These are phyloP conservation scores for Trypanosoma boissoni DNA, from an alignment of 208 protist species.

Conservation along the genomic window DNA sequence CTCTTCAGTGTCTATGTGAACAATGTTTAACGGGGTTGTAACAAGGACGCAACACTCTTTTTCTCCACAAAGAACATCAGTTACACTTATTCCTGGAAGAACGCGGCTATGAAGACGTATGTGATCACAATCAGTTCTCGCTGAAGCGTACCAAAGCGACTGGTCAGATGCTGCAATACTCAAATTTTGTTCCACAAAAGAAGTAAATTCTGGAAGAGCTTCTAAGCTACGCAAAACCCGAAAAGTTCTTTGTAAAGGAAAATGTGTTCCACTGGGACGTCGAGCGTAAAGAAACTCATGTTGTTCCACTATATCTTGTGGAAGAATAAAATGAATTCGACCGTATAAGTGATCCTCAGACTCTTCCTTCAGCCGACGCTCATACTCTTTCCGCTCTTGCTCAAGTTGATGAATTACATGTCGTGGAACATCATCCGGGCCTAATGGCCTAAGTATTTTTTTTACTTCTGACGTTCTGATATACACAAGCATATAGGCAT, in stretches of 20 bases:
- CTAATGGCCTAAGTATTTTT: conserved; percentile 61
- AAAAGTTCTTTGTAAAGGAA: conserved; percentile 53
- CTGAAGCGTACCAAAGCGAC: conserved; percentile 60
- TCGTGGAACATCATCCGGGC: conserved; percentile 54
- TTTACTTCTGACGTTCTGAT: conserved; percentile 69
- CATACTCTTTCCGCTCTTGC: conserved; percentile 50
- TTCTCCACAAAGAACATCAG: conserved; percentile 45
- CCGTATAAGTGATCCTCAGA: conserved; percentile 82
- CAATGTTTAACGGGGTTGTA: conserved; percentile 33
- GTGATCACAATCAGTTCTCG: conserved; percentile 19
- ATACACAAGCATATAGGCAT: conserved; percentile 92
- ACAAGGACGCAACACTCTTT: conserved; percentile 79
- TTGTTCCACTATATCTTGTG: conserved; percentile 56
- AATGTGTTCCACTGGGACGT: conserved; percentile 42
- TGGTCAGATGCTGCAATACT: conserved; percentile 34
- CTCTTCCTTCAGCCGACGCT: conserved; percentile 47
- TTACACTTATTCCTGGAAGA: conserved; percentile 48
- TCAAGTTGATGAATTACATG: conserved; percentile 73
- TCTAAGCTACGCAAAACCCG: conserved; percentile 56
- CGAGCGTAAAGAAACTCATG: conserved; percentile 53
- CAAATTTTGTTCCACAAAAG: conserved; percentile 47
- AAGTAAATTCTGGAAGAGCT: conserved; percentile 52
- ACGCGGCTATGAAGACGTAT: conserved; percentile 50
- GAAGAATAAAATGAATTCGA: conserved; percentile 65
- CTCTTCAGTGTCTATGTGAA: conserved; percentile 33